Evolutionary conservation across 140 eudicot genomes (phyloP).

Genomic region (Oenanthe javanica): DNA sequence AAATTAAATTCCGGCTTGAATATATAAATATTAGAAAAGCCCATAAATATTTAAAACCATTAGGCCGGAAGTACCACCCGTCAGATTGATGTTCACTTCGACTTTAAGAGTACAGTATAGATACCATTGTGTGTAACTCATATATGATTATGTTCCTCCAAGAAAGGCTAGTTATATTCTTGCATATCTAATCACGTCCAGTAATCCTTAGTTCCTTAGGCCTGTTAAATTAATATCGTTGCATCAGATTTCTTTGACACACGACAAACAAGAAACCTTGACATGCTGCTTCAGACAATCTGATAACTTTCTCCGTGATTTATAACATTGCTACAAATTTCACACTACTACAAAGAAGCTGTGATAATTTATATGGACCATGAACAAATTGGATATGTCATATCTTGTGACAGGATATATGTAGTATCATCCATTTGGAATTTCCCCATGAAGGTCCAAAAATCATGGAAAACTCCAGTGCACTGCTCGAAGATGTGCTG

Average conservation of each 20-base stretch:
- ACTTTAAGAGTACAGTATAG: neutral
- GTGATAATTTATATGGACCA: neutral
- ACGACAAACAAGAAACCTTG: neutral
- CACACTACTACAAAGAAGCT: no score
- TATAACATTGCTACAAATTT: neutral
- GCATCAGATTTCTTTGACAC: neutral
- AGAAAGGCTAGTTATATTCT: neutral
- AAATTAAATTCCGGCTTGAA: no score
- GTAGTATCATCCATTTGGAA: neutral
- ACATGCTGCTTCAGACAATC: neutral
- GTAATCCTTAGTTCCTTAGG: neutral
- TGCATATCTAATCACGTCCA: neutral
- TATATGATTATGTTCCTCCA: neutral
- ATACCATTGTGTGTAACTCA: neutral
- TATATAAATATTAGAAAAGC: neutral
- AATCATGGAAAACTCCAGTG: neutral
- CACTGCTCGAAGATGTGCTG: neutral
- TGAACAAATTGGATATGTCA: neutral
- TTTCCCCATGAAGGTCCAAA: neutral
- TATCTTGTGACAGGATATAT: constrained; percentile 16
- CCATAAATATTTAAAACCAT: neutral
- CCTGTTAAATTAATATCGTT: neutral
- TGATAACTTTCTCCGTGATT: neutral
- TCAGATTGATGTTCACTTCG: neutral
- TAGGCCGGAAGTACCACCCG: neutral